phyloP scores from a whole-genome alignment of 371 early-diverging fungal species.

The Mucor plumbeus region DNA sequence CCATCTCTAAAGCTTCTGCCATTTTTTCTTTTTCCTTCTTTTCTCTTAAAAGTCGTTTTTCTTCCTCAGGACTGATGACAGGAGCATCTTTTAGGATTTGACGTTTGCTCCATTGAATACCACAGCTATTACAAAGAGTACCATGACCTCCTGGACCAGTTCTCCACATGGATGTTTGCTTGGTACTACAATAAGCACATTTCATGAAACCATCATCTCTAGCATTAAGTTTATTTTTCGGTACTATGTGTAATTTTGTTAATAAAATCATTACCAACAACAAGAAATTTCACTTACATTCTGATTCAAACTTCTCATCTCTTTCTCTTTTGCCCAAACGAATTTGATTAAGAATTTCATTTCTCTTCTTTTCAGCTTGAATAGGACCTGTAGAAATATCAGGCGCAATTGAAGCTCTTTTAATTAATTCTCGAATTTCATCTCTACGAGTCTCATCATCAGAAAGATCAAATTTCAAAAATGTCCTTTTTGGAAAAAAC shows the following conservation, averaged over 20 bases:
- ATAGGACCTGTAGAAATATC: constrained; percentile 47
- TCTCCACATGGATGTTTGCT: constrained; percentile 52
- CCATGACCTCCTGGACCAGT: constrained; percentile 48
- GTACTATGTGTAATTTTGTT: constrained; percentile 6
- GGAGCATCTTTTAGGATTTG: constrained; percentile 54
- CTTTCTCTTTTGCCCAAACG: constrained; percentile 44
- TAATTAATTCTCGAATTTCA: constrained; percentile 34
- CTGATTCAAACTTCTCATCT: constrained; percentile 38
- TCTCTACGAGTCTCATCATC: constrained; percentile 17
- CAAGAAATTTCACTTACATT: constrained; percentile 25
- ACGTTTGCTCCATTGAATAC: constrained; percentile 59
- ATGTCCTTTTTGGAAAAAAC: constrained; percentile 23
- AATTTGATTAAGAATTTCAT: constrained; percentile 45
- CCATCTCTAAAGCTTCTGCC: constrained; percentile 23
- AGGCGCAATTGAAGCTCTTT: constrained; percentile 36
- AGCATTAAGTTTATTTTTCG: constrained; percentile 24
- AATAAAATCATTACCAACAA: background rate
- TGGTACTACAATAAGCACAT: constrained; percentile 52
- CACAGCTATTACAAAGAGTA: constrained; percentile 55
- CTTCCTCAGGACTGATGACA: constrained; percentile 40
- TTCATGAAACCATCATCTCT: constrained; percentile 45
- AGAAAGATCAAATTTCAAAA: constrained; percentile 27
- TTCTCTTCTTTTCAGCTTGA: constrained; percentile 52
- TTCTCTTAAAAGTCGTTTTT: constrained; percentile 29
- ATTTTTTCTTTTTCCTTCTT: constrained; percentile 26